These are phyloP conservation scores for Gracilaria vermiculophylla DNA, from an alignment of 23 red algal genomes.

Conservation along the genomic window DNA sequence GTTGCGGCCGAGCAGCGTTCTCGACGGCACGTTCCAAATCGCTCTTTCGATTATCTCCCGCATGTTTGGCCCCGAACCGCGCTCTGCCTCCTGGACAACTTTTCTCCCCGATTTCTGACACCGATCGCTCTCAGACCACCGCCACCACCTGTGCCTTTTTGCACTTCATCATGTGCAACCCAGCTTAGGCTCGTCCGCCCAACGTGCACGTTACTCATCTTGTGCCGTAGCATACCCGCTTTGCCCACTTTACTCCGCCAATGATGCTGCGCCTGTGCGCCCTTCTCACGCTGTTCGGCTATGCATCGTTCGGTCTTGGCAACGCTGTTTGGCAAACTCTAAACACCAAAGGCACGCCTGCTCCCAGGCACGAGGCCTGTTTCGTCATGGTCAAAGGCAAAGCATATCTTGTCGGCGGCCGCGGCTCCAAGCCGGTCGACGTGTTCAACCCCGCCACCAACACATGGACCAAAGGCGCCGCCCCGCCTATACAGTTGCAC, in stretches of 20 bases:
- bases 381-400: constrained; percentile 68
- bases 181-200: too few relatives aligned
- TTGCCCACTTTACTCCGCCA: neutral
- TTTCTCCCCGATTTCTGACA: too few relatives aligned
- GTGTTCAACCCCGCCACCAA: constrained; percentile 32
- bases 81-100: too few relatives aligned
- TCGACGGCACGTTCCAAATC: too few relatives aligned
- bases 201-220: too few relatives aligned
- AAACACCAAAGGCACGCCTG: neutral
- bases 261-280: neutral
- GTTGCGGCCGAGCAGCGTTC: too few relatives aligned
- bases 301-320: neutral
- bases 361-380: constrained; percentile 50
- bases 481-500: constrained; percentile 45
- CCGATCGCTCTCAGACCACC: too few relatives aligned
- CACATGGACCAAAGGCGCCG: constrained; percentile 20
- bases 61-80: too few relatives aligned
- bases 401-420: constrained; percentile 50
- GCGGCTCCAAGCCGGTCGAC: constrained; percentile 40
- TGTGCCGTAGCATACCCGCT: too few relatives aligned
- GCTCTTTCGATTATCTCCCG: too few relatives aligned
- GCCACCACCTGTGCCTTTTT: too few relatives aligned
- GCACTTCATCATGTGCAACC: too few relatives aligned
- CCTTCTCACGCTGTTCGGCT: neutral
- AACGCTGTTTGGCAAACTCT: constrained; percentile 7